These are phyloP conservation scores for Crotalaria pallida DNA, from an alignment of 306 rosid species.

Conservation along the genomic window DNA sequence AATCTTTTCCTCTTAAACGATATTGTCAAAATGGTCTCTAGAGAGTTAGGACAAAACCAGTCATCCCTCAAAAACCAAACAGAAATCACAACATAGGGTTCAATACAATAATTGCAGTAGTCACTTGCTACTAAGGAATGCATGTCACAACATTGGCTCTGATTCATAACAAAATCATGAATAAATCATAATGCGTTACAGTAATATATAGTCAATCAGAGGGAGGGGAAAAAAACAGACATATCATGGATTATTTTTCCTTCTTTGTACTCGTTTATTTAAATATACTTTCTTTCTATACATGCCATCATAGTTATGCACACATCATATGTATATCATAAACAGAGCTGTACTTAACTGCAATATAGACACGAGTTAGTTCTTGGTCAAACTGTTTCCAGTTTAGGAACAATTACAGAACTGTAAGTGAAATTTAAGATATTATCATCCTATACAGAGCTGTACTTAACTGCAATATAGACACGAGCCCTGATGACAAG, in stretches of 20 bases:
- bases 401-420: background rate
- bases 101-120: background rate
- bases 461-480: slow-evolving; percentile 53
- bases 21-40: no score
- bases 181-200: background rate
- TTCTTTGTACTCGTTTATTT: background rate
- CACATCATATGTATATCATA: background rate
- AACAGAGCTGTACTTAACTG: no score
- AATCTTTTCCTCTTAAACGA: no score
- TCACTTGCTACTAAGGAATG: background rate
- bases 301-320: background rate
- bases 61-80: no score
- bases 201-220: background rate
- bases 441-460: background rate
- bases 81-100: background rate
- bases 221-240: background rate
- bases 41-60: no score
- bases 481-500: slow-evolving; percentile 76
- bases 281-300: background rate
- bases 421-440: background rate
- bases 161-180: background rate
- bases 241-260: background rate
- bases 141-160: background rate
- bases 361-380: no score
- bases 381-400: background rate